Evolutionary conservation across 345 rosid genomes (phyloP).

Genomic region (Cardiospermum halicacabum): DNA sequence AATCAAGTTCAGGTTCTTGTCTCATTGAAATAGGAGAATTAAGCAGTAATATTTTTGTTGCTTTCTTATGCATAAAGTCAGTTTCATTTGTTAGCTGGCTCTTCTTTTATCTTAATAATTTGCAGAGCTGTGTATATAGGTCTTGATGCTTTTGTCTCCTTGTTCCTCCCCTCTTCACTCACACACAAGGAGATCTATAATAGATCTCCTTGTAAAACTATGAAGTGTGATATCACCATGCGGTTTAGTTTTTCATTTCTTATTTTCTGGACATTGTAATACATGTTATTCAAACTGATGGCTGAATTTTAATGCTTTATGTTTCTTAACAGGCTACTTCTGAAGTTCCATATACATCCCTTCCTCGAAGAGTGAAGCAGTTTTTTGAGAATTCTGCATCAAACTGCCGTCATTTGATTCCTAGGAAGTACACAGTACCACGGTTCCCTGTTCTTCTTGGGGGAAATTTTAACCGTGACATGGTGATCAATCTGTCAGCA

Average conservation of each 20-base stretch:
- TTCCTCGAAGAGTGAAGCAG: constrained; percentile 59
- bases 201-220: too few relatives aligned
- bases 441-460: constrained; percentile 56
- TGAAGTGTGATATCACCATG: not conserved
- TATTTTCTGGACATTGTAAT: not conserved
- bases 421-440: constrained; percentile 47
- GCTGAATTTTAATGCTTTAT: constrained; percentile 9
- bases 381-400: constrained; percentile 60
- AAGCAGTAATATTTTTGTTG: not conserved
- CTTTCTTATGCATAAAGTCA: not conserved
- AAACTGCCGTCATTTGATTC: constrained; percentile 32
- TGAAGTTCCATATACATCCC: constrained; percentile 47
- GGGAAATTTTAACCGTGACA: constrained; percentile 45
- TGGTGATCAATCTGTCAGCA: constrained; percentile 55
- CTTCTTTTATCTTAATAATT: not conserved
- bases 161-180: not conserved
- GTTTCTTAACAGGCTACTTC: constrained; percentile 76
- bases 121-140: too few relatives aligned
- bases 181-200: too few relatives aligned
- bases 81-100: not conserved
- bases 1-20: not conserved
- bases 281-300: constrained; percentile 5
- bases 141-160: not conserved
- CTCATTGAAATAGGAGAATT: not conserved
- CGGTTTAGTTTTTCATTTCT: not conserved